Percentiles rank a stretch among this genome's conserved stretches.
Conservation (phyloP, 352 stramenopile species). For the Halophytophthora batemanensis region DNA sequence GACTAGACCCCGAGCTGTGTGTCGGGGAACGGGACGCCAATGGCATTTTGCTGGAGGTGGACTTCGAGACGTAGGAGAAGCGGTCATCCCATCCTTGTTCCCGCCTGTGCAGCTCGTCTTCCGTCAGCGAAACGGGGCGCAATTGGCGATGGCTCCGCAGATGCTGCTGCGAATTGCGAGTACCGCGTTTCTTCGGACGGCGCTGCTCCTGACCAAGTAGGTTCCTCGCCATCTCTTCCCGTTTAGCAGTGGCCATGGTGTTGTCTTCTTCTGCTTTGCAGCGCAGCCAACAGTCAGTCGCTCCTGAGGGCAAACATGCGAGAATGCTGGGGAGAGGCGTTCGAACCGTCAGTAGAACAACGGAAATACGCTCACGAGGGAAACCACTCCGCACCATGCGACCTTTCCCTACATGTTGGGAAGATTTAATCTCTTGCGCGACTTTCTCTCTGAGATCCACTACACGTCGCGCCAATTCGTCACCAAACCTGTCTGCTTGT, state of each 20-base stretch:
- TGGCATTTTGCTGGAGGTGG: conserved; percentile 42
- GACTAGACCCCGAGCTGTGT: conserved; percentile 17
- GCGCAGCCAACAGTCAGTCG: neutral
- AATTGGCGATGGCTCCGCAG: conserved; percentile 35
- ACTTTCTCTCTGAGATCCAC: too few relatives aligned
- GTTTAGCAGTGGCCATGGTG: conserved; percentile 39
- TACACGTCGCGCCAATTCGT: too few relatives aligned
- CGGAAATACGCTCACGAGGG: neutral
- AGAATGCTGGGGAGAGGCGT: too few relatives aligned
- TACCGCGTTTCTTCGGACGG: conserved; percentile 15
- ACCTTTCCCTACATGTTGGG: neutral
- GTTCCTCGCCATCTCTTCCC: conserved; percentile 46
- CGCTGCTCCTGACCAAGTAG: conserved; percentile 28
- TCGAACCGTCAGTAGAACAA: too few relatives aligned
- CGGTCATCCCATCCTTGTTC: conserved; percentile 77
- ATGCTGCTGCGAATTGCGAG: conserved; percentile 14
- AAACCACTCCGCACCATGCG: neutral
- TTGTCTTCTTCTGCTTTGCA: neutral
- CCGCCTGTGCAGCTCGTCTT: conserved; percentile 53
- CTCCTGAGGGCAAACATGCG: too few relatives aligned
- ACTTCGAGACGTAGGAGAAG: conserved; percentile 53
- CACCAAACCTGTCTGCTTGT: too few relatives aligned
- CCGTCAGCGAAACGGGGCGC: conserved; percentile 33
- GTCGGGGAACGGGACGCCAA: conserved; percentile 23
- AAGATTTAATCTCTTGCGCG: neutral